Base-by-base conservation (phyloP, 2,329 filamentous ascomycete genomes). In the Aspergillus caelatus region DNA sequence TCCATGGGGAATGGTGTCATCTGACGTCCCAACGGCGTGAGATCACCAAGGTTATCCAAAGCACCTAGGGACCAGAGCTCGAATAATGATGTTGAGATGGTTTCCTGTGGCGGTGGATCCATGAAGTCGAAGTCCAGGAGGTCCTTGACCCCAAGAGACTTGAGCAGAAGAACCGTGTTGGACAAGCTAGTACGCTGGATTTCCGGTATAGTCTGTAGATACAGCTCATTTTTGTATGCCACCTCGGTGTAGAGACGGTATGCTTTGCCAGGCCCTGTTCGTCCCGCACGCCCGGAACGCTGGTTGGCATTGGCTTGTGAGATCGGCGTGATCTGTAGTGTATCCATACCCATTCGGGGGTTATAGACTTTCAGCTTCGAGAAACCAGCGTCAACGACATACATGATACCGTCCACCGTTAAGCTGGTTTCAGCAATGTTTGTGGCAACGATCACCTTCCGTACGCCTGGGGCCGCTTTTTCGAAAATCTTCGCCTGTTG, bases 1-100 rank as follows among this genome's bases (percentile, higher is more conserved):
- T 99, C 95, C 94, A 99, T 99, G 0, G 95, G 95, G 72, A 98
- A 99, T 1, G 92, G 91, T 30, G 95, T 97, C 95, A 99, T 99
- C 70, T 91, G 94, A 52, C 87, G 88, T 34, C 95, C 95, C 1
- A 99, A 86, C 0, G 88, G 83, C 0, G 95, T 99, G 30, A 99
- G 85, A 68, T 97, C 93, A 41, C 95, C 96, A 19, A 98, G 85
- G 71, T 99, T 97, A 75, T 97, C 93, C 14, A 99, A 81, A 0
- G 95, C 94, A 1, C 95, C 95, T 0, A 99, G 84, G 0, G 95
- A 94, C 95, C 95, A 99, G 0, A 99, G 87, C 72, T 99, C 95
- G 79, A 98, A 99, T 41, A 99, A 89, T 4, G 94, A 97, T 0
- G 95, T 99, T 0, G 93, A 94, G 68, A 99, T 98, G 0, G 94